Conservation (phyloP, 345 rosid species). For the Euphorbia lathyris region DNA sequence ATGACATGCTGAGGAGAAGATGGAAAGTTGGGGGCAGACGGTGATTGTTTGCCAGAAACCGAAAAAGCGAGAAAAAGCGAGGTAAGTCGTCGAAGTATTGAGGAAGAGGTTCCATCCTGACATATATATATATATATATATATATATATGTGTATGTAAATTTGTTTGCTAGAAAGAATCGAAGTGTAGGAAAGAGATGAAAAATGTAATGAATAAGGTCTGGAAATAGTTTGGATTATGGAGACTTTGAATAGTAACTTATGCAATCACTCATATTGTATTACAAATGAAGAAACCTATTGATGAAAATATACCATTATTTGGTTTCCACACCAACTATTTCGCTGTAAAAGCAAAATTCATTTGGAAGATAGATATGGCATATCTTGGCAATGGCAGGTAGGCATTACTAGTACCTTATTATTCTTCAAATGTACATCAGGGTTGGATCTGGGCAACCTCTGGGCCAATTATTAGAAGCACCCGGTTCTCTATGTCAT, state of each 20-base stretch:
- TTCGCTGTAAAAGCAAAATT: no score
- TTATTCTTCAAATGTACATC: no score
- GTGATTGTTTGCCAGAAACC: slow-evolving; percentile 9
- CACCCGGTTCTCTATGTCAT: no score
- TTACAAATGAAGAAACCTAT: no score
- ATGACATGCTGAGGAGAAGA: slow-evolving; percentile 44
- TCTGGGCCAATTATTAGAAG: no score
- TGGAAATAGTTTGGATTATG: slow-evolving; percentile 22
- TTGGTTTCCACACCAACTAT: no score
- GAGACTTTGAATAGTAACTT: slow-evolving; percentile 10
- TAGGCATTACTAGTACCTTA: no score
- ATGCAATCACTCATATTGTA: neutral
- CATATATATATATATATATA: slow-evolving; percentile 3
- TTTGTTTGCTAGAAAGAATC: slow-evolving; percentile 2
- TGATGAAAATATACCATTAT: no score
- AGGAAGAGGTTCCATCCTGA: slow-evolving; percentile 20
- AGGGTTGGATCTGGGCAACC: no score
- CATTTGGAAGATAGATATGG: no score
- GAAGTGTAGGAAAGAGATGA: neutral
- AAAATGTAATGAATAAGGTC: slow-evolving; percentile 12
- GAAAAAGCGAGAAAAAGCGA: slow-evolving; percentile 16
- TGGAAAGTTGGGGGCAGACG: slow-evolving; percentile 14
- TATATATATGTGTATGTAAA: slow-evolving; percentile 20
- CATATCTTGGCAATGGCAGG: no score
- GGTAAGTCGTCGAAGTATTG: slow-evolving; percentile 3